phyloP scores from a whole-genome alignment of 352 stramenopile species.

The Pythium guiyangense region DNA sequence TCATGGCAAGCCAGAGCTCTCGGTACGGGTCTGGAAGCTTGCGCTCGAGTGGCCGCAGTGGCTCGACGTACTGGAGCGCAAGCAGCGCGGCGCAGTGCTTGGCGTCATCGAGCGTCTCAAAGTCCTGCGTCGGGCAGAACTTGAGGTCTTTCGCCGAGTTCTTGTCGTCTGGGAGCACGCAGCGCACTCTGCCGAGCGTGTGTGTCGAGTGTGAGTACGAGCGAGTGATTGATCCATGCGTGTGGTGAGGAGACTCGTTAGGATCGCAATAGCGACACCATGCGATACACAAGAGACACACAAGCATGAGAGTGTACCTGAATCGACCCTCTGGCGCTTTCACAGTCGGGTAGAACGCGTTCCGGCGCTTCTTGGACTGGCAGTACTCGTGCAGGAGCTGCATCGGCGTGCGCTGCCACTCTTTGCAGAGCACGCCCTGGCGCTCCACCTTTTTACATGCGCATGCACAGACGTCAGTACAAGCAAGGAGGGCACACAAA shows the following conservation, averaged over 20 bases:
- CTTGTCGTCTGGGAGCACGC: slow-evolving; percentile 92
- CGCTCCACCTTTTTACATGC: slow-evolving; percentile 29
- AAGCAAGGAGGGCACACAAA: background rate
- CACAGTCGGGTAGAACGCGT: slow-evolving; percentile 61
- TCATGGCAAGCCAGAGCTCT: slow-evolving; percentile 86
- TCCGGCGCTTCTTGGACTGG: slow-evolving; percentile 88
- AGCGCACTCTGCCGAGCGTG: slow-evolving; percentile 38
- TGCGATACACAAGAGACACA: background rate
- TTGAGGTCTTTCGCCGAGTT: slow-evolving; percentile 92
- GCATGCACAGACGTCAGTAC: background rate
- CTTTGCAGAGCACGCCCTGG: slow-evolving; percentile 89
- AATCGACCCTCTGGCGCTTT: slow-evolving; percentile 31
- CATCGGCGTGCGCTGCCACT: slow-evolving; percentile 93
- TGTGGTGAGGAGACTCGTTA: background rate
- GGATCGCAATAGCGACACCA: no score
- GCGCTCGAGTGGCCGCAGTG: slow-evolving; percentile 89
- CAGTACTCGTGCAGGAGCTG: slow-evolving; percentile 93
- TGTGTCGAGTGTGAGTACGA: no score
- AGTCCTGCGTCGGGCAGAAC: slow-evolving; percentile 87
- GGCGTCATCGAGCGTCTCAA: slow-evolving; percentile 81
- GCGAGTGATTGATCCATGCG: background rate
- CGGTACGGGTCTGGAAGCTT: slow-evolving; percentile 96
- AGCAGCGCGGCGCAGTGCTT: slow-evolving; percentile 92
- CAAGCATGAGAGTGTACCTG: slow-evolving; percentile 12
- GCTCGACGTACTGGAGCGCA: slow-evolving; percentile 93